These are phyloP conservation scores for Asterophora lycoperdoides DNA, from an alignment of 768 basidiomycete species.

Conservation along the genomic window DNA sequence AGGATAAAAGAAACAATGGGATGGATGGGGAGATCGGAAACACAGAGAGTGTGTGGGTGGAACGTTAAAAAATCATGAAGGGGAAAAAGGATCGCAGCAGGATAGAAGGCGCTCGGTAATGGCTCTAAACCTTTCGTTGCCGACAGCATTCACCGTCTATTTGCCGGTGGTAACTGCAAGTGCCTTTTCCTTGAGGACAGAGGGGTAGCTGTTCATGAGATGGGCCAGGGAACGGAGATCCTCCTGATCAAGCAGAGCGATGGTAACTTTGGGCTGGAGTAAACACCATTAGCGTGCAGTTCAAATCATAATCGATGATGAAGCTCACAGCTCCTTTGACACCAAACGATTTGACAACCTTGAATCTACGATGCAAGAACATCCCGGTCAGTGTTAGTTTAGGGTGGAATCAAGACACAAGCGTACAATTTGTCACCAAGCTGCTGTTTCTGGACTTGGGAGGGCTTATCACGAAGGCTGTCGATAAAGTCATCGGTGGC, in stretches of 20 bases:
- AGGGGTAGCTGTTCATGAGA: slow-evolving; percentile 83
- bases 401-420: slow-evolving; percentile 10
- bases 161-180: slow-evolving; percentile 28
- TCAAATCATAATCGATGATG: neutral
- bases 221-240: slow-evolving; percentile 81
- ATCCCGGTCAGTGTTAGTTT: neutral
- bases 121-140: too few species aligned
- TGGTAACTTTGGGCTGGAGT: slow-evolving; percentile 75
- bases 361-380: slow-evolving; percentile 32
- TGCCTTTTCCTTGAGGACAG: slow-evolving; percentile 77
- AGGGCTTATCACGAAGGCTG: slow-evolving; percentile 48
- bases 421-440: slow-evolving; percentile 72
- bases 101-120: too few species aligned
- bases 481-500: slow-evolving; percentile 74
- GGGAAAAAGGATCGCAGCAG: too few species aligned
- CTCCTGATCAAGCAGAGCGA: slow-evolving; percentile 77
- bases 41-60: slow-evolving; percentile 1
- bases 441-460: slow-evolving; percentile 68
- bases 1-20: neutral
- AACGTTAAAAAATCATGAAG: neutral
- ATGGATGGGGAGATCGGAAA: neutral
- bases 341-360: slow-evolving; percentile 72
- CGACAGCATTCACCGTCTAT: slow-evolving; percentile 14
- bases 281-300: neutral
- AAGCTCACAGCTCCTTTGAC: slow-evolving; percentile 65